These are phyloP conservation scores for Lathyrus aphaca DNA, from an alignment of 306 rosid species.

Conservation along the genomic window DNA sequence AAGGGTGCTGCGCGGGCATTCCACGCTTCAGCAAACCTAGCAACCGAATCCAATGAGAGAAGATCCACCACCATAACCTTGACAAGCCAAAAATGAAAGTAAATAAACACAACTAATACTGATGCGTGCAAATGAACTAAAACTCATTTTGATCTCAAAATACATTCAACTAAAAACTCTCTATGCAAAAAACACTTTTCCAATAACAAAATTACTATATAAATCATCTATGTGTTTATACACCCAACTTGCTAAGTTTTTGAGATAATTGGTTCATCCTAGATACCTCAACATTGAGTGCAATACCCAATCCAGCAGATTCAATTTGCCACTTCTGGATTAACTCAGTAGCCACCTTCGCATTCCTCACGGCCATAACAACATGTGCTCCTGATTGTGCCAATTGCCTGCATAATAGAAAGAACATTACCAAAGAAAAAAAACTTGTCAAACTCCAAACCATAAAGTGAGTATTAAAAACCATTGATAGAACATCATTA, in stretches of 20 bases:
- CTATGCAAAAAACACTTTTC: background rate
- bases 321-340: slow-evolving; percentile 91
- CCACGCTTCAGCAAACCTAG: slow-evolving; percentile 76
- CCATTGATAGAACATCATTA: background rate
- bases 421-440: background rate
- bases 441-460: background rate
- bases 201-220: background rate
- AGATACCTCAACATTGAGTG: slow-evolving; percentile 90
- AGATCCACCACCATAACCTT: slow-evolving; percentile 94
- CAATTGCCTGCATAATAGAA: slow-evolving; percentile 71
- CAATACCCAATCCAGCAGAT: slow-evolving; percentile 77
- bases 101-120: slow-evolving; percentile 23
- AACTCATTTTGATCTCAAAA: slow-evolving; percentile 14
- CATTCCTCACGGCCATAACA: slow-evolving; percentile 98
- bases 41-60: slow-evolving; percentile 93
- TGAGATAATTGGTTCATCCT: slow-evolving; percentile 6
- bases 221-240: background rate
- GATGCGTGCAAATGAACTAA: background rate
- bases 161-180: slow-evolving; percentile 2
- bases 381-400: slow-evolving; percentile 97
- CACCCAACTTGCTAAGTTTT: background rate
- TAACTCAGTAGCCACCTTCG: slow-evolving; percentile 75
- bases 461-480: background rate
- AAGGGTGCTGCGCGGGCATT: slow-evolving; percentile 87
- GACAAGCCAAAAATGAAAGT: slow-evolving; percentile 39